These are phyloP conservation scores for Thinopyrum obtusiflorum DNA, from an alignment of 202 grass and related monocot species.

Conservation along the genomic window DNA sequence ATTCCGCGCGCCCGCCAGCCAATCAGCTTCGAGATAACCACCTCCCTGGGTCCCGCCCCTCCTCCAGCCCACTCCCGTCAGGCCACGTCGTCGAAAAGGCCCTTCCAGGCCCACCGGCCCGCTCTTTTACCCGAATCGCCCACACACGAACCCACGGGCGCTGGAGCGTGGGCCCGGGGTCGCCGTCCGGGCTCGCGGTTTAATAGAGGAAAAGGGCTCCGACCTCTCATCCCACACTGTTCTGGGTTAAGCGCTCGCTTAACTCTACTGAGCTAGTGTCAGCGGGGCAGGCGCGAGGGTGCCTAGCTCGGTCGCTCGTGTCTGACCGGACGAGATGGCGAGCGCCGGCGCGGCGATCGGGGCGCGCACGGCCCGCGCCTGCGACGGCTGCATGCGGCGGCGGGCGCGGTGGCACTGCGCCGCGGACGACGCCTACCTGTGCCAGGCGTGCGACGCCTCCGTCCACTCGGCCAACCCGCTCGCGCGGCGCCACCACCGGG, in stretches of 20 bases:
- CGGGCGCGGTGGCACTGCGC: constrained; percentile 75
- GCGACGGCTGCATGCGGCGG: constrained; percentile 83
- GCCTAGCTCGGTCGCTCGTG: background rate
- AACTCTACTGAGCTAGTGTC: background rate
- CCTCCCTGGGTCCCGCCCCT: constrained; percentile 13
- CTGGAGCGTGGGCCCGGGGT: background rate
- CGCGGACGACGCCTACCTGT: constrained; percentile 88
- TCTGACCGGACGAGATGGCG: constrained; percentile 32
- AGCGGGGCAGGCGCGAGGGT: background rate
- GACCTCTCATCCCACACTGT: constrained; percentile 42
- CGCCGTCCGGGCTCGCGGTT: background rate
- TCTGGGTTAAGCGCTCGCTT: constrained; percentile 30
- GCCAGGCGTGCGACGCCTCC: constrained; percentile 72
- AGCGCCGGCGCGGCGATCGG: constrained; percentile 41
- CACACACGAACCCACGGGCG: background rate
- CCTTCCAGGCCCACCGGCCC: background rate
- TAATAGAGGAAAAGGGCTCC: constrained; percentile 33
- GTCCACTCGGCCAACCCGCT: constrained; percentile 93
- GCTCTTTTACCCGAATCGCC: background rate
- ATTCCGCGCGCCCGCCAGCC: constrained; percentile 44
- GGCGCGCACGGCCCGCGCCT: constrained; percentile 66
- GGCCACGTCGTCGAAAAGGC: constrained; percentile 44
- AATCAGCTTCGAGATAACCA: constrained; percentile 71
- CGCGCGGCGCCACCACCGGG: constrained; percentile 77
- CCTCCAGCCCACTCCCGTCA: background rate